Base-by-base conservation (phyloP, 2,329 filamentous ascomycete species). In the Seiridium cupressi region DNA sequence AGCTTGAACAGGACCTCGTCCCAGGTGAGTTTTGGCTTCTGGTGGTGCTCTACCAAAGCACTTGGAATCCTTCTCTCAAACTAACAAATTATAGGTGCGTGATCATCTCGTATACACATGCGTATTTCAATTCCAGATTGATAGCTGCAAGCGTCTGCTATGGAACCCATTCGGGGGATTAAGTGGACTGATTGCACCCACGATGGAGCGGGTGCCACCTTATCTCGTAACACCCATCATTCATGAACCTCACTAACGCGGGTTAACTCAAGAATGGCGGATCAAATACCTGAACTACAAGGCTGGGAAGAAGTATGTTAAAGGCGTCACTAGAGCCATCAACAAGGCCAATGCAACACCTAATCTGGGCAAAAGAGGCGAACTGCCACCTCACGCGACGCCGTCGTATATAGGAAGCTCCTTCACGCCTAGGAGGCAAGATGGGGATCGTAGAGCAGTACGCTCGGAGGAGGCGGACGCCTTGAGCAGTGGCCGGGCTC, bases 201-300 rank as follows among this genome's bases (percentile, higher is more conserved):
- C 18, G 18, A 26, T 26, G 18, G 18, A 26, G 1, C 18, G 18
- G 18, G 18, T 26, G 18, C 18, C 18, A 26, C 18, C 18, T 42
- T 42, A 8, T 42, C 7, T 42, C 7, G 38, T 42, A 42, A 42
- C 38, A 13, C 38, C 7, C 38, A 8, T 42, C 13, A 42, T 42
- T 42, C 38, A 13, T 26, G 18, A 26, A 26, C 18, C 18, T 26
- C 18, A 26, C 18, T 26, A 26, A 26, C 18, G 18, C 18, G 18
- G 18, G 18, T 13, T 32, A 9, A 6, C 26, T 55, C 9, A 56
- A 89, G 86, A 98, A 85, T 98, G 94, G 94, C 87, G 91, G 70
- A 85, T 89, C 74, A 96, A 97, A 76, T 98, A 97, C 75, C 84
- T 98, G 68, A 87, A 97, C 76, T 98, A 98, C 82, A 97, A 96